Evolutionary conservation across 352 stramenopile genomes (phyloP).

Genomic region (Globisporangium radiosum): DNA sequence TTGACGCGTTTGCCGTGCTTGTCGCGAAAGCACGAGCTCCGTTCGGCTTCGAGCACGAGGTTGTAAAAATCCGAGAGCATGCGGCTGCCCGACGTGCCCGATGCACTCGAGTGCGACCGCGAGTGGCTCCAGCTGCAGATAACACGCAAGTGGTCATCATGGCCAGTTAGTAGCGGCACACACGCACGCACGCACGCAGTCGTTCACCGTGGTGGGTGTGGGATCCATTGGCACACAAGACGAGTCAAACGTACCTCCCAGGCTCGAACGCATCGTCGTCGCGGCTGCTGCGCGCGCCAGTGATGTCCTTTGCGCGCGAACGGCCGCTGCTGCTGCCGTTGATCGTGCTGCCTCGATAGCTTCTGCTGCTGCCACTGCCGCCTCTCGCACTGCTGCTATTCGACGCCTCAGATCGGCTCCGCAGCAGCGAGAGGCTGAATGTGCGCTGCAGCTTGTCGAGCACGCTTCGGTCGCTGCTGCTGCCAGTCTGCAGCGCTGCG

Average conservation of each 20-base stretch:
- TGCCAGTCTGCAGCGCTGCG: background rate
- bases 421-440: slow-evolving; percentile 32
- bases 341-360: background rate
- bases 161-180: no score
- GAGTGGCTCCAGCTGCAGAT: slow-evolving; percentile 30
- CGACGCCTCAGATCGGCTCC: slow-evolving; percentile 5
- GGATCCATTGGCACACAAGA: no score
- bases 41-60: slow-evolving; percentile 63
- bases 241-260: slow-evolving; percentile 3
- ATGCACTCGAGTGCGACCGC: slow-evolving; percentile 33
- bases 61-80: slow-evolving; percentile 81
- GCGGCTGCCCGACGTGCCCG: slow-evolving; percentile 58
- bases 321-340: background rate
- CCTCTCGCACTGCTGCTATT: background rate
- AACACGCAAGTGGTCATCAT: background rate
- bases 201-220: no score
- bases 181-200: no score
- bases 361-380: background rate
- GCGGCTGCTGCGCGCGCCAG: background rate
- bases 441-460: slow-evolving; percentile 47
- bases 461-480: slow-evolving; percentile 27
- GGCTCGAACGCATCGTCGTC: slow-evolving; percentile 7
- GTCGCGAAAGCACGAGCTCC: slow-evolving; percentile 62
- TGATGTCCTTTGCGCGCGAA: background rate
- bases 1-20: slow-evolving; percentile 40